These are phyloP conservation scores for Exophiala sideris DNA, from an alignment of 2,329 filamentous ascomycete species.

Conservation along the genomic window DNA sequence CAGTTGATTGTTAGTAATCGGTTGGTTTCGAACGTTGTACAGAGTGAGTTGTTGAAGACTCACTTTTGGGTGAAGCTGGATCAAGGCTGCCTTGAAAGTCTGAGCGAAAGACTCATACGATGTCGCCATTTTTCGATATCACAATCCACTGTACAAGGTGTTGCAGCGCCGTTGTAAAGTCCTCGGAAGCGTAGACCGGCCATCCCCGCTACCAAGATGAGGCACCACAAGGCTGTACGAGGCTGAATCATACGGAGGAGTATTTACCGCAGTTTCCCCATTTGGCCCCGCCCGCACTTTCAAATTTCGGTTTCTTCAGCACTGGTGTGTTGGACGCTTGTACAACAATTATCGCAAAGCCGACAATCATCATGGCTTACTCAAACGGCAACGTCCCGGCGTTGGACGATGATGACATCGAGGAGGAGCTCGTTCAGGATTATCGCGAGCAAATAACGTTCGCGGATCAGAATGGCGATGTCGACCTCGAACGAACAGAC, in stretches of 20 bases:
- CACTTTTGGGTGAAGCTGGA: constrained; percentile 48
- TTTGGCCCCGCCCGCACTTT: too few relatives aligned
- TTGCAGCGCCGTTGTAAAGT: too few relatives aligned
- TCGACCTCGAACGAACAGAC: constrained; percentile 70
- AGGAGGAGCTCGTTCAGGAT: constrained; percentile 95
- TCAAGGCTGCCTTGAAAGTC: constrained; percentile 46
- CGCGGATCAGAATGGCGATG: constrained; percentile 65
- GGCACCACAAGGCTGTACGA: too few relatives aligned
- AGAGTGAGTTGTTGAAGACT: background rate
- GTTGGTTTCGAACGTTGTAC: background rate
- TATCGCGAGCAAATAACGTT: constrained; percentile 96
- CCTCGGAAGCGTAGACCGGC: too few relatives aligned
- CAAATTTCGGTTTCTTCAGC: too few relatives aligned
- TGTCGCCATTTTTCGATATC: constrained; percentile 9
- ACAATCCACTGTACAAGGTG: too few relatives aligned
- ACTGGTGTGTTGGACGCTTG: background rate
- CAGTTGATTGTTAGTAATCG: constrained; percentile 2
- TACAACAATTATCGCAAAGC: background rate
- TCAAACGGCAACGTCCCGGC: constrained; percentile 49
- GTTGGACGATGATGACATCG: constrained; percentile 80
- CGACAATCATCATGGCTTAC: constrained; percentile 40
- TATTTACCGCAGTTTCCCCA: too few relatives aligned
- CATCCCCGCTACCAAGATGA: too few relatives aligned
- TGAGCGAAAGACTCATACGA: constrained; percentile 36
- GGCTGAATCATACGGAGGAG: too few relatives aligned